These are phyloP conservation scores for Hortaea sp. DNA, from an alignment of 2,329 filamentous ascomycete species.

Conservation along the genomic window DNA sequence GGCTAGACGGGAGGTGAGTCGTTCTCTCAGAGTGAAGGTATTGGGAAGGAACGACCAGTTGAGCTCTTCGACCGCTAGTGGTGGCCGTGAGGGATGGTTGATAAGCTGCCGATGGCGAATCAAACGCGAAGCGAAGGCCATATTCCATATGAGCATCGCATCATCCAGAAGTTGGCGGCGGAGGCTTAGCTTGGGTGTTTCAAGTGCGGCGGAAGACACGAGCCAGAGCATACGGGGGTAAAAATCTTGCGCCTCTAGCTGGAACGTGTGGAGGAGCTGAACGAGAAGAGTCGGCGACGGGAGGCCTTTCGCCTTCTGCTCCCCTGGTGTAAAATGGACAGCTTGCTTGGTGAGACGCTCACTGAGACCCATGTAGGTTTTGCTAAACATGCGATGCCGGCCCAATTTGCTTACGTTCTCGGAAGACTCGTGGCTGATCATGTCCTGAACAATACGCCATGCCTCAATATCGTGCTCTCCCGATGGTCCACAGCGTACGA, in stretches of 20 bases:
- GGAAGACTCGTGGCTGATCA: not conserved
- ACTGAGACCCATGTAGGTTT: not conserved
- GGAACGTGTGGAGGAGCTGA: not conserved
- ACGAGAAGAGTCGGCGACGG: not conserved
- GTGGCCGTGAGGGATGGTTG: not conserved
- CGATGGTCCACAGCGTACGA: not conserved
- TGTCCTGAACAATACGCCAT: slow-evolving; percentile 1
- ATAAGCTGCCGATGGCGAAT: not conserved
- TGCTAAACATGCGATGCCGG: not conserved
- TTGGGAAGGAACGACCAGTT: slow-evolving; percentile 8
- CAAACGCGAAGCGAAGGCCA: slow-evolving; percentile 2
- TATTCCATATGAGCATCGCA: slow-evolving; percentile 7
- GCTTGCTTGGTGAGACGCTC: not conserved
- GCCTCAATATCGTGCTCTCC: not conserved
- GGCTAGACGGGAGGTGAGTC: not conserved
- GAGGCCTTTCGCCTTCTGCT: not conserved
- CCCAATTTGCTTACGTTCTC: not conserved
- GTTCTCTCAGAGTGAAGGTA: not conserved
- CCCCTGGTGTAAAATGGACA: not conserved
- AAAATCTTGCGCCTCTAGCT: not conserved
- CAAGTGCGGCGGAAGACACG: not conserved
- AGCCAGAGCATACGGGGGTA: slow-evolving; percentile 1
- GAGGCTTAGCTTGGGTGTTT: not conserved
- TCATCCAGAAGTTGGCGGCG: slow-evolving; percentile 1
- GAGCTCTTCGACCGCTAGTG: not conserved